Evolutionary conservation across 192 early-diverging fungal genomes (phyloP).

Genomic region (Gamsiella multidivaricata): DNA sequence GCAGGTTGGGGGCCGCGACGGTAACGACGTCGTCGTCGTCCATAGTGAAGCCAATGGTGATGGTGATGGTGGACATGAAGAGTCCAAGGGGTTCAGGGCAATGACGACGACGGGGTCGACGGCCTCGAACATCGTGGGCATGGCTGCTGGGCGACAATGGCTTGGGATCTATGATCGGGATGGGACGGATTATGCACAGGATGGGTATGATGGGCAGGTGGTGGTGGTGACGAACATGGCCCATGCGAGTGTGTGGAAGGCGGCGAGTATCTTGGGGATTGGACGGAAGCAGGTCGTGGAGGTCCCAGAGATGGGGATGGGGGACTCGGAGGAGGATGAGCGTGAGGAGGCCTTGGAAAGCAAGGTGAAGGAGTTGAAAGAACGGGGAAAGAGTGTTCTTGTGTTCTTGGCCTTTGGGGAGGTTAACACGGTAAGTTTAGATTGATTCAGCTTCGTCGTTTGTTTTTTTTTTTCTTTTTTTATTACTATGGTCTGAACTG

Average conservation of each 20-base stretch:
- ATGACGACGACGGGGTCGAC: conserved; percentile 69
- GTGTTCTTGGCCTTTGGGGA: conserved; percentile 65
- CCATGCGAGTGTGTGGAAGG: conserved; percentile 64
- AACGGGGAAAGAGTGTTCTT: conserved; percentile 44
- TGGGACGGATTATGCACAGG: conserved; percentile 56
- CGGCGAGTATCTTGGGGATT: conserved; percentile 61
- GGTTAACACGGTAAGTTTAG: conserved; percentile 61
- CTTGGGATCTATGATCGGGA: conserved; percentile 40
- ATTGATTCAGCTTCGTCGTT: no score
- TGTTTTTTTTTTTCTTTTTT: no score
- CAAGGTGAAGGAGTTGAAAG: conserved; percentile 7
- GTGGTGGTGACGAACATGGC: conserved; percentile 48
- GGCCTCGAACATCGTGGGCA: conserved; percentile 63
- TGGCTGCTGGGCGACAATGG: conserved; percentile 57
- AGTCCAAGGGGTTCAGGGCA: conserved; percentile 8
- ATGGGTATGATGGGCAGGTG: conserved; percentile 57
- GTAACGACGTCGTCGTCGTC: neutral
- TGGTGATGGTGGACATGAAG: neutral
- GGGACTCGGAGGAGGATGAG: neutral
- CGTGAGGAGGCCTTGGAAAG: conserved; percentile 29
- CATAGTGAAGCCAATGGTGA: no score
- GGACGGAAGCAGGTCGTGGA: conserved; percentile 61
- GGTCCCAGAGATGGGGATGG: conserved; percentile 31
- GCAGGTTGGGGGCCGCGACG: neutral
- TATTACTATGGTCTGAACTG: no score